These are phyloP conservation scores for Blastobotrys parvus DNA, from an alignment of 805 yeast species.

Conservation along the genomic window DNA sequence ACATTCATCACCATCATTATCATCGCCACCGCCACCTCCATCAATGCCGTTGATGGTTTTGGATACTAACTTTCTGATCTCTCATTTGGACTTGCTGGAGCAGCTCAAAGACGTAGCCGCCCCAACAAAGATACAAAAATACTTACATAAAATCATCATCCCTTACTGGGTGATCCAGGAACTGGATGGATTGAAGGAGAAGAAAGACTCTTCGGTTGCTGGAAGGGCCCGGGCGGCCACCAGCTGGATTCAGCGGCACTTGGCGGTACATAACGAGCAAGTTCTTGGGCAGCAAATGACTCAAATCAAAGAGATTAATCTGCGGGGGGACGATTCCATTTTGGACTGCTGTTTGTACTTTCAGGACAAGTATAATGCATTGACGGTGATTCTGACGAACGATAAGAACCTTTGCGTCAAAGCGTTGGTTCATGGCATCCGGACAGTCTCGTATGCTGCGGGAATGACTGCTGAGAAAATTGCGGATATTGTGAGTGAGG, in stretches of 20 bases:
- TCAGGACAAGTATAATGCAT: slow-evolving; percentile 28
- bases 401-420: slow-evolving; percentile 77
- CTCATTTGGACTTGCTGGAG: slow-evolving; percentile 55
- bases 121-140: too few relatives aligned
- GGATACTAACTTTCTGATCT: slow-evolving; percentile 77
- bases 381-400: slow-evolving; percentile 60
- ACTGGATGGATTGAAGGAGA: slow-evolving; percentile 73
- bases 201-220: slow-evolving; percentile 34
- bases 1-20: not conserved
- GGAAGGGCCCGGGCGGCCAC: slow-evolving; percentile 61
- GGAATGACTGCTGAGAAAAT: slow-evolving; percentile 43
- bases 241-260: slow-evolving; percentile 60
- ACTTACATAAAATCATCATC: slow-evolving; percentile 46
- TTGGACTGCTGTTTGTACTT: slow-evolving; percentile 75
- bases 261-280: slow-evolving; percentile 44
- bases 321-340: slow-evolving; percentile 70
- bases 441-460: slow-evolving; percentile 44
- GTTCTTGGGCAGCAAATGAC: slow-evolving; percentile 57
- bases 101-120: slow-evolving; percentile 36
- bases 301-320: slow-evolving; percentile 41
- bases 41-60: slow-evolving; percentile 43
- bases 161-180: slow-evolving; percentile 69
- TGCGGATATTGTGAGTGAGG: slow-evolving; percentile 33
- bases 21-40: not conserved
- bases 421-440: slow-evolving; percentile 53